phyloP scores from a whole-genome alignment of 2,329 filamentous ascomycete genomes.

The Epichloe festucae region DNA sequence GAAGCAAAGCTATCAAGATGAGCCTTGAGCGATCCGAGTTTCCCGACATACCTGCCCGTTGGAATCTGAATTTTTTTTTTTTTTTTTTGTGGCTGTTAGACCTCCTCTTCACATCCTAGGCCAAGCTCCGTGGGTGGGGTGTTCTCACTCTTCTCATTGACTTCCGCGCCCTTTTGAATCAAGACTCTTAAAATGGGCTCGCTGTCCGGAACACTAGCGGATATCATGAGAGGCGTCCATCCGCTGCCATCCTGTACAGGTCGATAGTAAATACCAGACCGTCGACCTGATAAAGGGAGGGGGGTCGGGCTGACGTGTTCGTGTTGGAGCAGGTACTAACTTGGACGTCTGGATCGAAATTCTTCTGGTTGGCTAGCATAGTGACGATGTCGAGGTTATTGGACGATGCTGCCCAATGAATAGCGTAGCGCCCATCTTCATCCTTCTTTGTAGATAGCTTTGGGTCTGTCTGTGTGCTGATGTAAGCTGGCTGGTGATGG shows the following conservation, averaged over 20 bases:
- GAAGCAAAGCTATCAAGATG: background rate
- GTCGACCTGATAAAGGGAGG: background rate
- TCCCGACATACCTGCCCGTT: conserved; percentile 43
- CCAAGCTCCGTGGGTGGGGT: background rate
- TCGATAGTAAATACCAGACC: background rate
- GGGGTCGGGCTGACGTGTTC: too few species aligned
- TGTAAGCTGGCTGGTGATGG: background rate
- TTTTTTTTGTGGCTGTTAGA: background rate
- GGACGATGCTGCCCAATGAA: conserved; percentile 89
- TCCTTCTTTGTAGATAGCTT: conserved; percentile 63
- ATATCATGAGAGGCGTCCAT: conserved; percentile 79
- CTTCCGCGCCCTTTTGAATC: conserved; percentile 55
- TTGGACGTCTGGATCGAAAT: conserved; percentile 74
- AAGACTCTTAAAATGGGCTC: conserved; percentile 57
- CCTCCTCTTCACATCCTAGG: background rate
- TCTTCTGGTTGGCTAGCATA: conserved; percentile 53
- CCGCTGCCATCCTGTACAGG: conserved; percentile 54
- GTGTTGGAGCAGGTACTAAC: conserved; percentile 25
- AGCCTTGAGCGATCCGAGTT: too few species aligned
- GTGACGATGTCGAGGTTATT: conserved; percentile 66
- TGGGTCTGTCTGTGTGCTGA: conserved; percentile 50
- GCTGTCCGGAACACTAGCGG: conserved; percentile 58
- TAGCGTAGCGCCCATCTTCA: conserved; percentile 74
- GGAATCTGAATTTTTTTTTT: conserved; percentile 18
- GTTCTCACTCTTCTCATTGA: conserved; percentile 55